phyloP scores from a whole-genome alignment of 179 eudicot genomes.

The Gypsophila paniculata region DNA sequence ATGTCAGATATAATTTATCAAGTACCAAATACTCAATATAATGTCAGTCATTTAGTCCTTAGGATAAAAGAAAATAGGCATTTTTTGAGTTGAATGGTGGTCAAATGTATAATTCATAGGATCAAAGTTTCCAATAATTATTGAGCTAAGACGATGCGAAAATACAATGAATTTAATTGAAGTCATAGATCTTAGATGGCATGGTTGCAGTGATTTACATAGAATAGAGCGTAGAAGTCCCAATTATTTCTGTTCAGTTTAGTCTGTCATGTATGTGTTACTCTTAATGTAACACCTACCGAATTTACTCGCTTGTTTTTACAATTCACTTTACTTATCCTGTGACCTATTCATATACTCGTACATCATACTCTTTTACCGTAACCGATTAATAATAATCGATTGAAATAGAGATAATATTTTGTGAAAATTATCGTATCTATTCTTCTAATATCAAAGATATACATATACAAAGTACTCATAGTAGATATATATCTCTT shows the following conservation, averaged over 20 bases:
- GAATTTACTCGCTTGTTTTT: background rate
- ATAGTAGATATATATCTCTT: too few relatives aligned
- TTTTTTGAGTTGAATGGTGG: background rate
- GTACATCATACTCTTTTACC: too few relatives aligned
- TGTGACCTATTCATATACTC: too few relatives aligned
- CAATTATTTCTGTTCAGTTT: background rate
- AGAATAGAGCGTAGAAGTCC: constrained; percentile 1
- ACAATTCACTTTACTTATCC: too few relatives aligned
- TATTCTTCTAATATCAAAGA: too few relatives aligned
- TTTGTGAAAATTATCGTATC: too few relatives aligned
- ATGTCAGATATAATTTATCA: background rate
- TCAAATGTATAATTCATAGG: background rate
- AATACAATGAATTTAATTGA: too few relatives aligned
- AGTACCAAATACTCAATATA: background rate
- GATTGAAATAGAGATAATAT: too few relatives aligned
- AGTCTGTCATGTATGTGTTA: background rate
- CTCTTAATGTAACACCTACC: background rate
- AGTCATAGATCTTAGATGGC: background rate
- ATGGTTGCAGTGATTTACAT: constrained; percentile 2
- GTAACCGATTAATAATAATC: background rate
- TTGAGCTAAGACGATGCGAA: too few relatives aligned
- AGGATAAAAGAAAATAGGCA: background rate
- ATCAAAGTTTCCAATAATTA: background rate
- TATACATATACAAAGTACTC: too few relatives aligned
- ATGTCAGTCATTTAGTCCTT: background rate